Evolutionary conservation across 352 stramenopile species (phyloP).

Genomic region (Globisporangium okanoganense): DNA sequence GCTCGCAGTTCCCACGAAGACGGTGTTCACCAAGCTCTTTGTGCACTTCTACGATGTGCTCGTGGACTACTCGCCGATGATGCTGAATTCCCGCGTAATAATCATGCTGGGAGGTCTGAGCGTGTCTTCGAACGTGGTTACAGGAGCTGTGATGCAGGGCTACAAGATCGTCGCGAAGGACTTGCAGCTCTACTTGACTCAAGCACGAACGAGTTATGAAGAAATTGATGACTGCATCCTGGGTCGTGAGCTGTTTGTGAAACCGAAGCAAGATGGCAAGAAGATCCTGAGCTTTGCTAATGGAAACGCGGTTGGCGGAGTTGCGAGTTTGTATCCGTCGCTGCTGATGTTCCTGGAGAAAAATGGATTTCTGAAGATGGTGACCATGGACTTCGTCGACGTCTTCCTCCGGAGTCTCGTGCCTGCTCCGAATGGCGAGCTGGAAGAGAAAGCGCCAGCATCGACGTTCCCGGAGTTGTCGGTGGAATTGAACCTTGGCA

Average conservation of each 20-base stretch:
- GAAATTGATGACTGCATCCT: constrained; percentile 68
- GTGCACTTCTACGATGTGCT: constrained; percentile 83
- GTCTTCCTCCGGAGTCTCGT: constrained; percentile 75
- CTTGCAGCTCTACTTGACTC: constrained; percentile 68
- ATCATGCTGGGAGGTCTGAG: constrained; percentile 69
- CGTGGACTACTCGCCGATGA: constrained; percentile 71
- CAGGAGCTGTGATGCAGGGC: constrained; percentile 78
- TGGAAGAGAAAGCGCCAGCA: constrained; percentile 32
- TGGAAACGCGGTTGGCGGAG: constrained; percentile 1
- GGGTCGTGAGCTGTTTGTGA: constrained; percentile 61
- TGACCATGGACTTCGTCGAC: constrained; percentile 84
- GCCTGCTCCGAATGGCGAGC: constrained; percentile 20
- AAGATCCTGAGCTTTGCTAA: constrained; percentile 45
- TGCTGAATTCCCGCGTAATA: constrained; percentile 63
- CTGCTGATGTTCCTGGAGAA: constrained; percentile 79
- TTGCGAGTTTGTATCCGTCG: constrained; percentile 46
- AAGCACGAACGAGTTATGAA: constrained; percentile 53
- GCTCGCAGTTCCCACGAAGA: constrained; percentile 67
- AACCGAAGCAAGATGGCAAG: constrained; percentile 23
- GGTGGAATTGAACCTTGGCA: constrained; percentile 78
- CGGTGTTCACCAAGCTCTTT: constrained; percentile 86
- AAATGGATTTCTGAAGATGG: constrained; percentile 77
- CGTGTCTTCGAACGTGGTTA: constrained; percentile 85
- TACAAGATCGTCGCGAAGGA: constrained; percentile 82
- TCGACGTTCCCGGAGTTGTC: constrained; percentile 68